Evolutionary conservation across 2,329 filamentous ascomycete species (phyloP).

Genomic region (Metarhizium robertsii): DNA sequence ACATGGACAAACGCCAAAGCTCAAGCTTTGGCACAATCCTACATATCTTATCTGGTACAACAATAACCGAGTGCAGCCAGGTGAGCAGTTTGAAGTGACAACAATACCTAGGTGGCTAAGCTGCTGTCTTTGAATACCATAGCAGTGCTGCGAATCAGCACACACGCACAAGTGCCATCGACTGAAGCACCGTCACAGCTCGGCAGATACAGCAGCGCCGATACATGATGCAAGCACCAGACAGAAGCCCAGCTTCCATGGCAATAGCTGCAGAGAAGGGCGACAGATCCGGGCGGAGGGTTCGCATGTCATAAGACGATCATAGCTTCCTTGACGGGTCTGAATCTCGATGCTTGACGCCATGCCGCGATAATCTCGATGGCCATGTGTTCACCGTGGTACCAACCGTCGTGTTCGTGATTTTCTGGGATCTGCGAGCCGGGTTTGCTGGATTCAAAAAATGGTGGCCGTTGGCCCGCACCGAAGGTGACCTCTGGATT

Average conservation of each 20-base stretch:
- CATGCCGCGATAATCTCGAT: not conserved
- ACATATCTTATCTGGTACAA: not conserved
- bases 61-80: not conserved
- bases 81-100: not conserved
- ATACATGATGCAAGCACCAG: not conserved
- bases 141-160: not conserved
- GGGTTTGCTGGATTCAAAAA: not conserved
- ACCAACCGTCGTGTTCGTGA: not conserved
- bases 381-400: not conserved
- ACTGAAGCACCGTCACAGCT: not conserved
- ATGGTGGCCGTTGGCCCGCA: conserved; percentile 4
- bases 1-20: not conserved
- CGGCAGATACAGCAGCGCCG: not conserved
- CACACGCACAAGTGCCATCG: not conserved
- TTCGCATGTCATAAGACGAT: not conserved
- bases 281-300: too few species aligned
- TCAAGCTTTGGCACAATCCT: not conserved
- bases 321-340: not conserved
- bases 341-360: not conserved
- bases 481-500: not conserved
- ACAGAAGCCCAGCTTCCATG: not conserved
- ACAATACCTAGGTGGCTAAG: not conserved
- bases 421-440: not conserved
- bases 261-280: too few species aligned
- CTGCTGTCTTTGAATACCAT: not conserved